Conservation (phyloP, 345 rosid species). For the Eucalyptus lansdowneana region DNA sequence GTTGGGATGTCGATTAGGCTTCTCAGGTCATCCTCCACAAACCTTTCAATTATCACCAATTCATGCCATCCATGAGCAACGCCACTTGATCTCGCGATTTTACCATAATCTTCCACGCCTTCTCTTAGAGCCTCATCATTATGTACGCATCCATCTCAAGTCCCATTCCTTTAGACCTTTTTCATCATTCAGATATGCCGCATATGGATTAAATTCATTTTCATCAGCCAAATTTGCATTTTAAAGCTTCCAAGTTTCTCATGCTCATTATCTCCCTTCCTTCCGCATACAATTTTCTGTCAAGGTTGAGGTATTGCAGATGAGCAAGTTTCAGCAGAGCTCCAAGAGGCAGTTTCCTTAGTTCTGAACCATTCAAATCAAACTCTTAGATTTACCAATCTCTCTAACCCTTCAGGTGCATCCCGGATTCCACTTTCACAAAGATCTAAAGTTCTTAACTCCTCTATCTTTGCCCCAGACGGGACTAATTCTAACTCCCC, state of each 20-base stretch:
- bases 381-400: background rate
- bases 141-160: background rate
- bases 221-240: background rate
- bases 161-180: background rate
- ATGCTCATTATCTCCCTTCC: background rate
- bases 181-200: background rate
- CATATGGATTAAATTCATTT: background rate
- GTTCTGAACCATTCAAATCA: background rate
- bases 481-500: background rate
- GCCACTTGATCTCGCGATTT: too few relatives aligned
- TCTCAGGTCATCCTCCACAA: background rate
- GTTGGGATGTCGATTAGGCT: background rate
- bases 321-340: background rate
- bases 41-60: background rate
- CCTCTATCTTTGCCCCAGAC: background rate
- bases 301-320: background rate
- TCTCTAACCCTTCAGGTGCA: background rate
- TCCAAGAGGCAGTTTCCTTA: background rate
- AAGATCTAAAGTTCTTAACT: constrained; percentile 4
- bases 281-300: background rate
- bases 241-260: background rate
- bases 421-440: background rate
- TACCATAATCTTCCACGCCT: background rate
- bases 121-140: background rate
- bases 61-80: background rate